phyloP scores from a whole-genome alignment of 1,284 basidiomycete species.

The Trichosporon asahii region DNA sequence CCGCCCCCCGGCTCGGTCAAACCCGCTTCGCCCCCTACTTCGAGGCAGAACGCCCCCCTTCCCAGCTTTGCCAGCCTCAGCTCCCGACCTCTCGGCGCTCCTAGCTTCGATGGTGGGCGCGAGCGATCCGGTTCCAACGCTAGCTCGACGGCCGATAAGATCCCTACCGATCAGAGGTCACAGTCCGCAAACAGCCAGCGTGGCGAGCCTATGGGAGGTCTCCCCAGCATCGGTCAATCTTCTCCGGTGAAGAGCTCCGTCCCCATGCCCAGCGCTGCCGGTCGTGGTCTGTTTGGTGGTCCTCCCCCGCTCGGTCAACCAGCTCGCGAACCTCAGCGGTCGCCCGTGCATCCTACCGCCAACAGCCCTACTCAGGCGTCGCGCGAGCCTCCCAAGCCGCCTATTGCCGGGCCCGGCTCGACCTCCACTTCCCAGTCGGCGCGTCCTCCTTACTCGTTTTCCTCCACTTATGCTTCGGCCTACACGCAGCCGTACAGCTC shows the following conservation, averaged over 20 bases:
- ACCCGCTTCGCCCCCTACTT: conserved; percentile 7
- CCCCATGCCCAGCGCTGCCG: conserved; percentile 11
- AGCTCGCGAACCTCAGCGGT: conserved; percentile 21
- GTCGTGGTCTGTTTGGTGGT: conserved; percentile 19
- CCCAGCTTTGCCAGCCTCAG: conserved; percentile 20
- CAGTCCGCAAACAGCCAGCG: conserved; percentile 22
- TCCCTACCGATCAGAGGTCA: conserved; percentile 17
- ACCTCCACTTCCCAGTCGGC: conserved; percentile 12
- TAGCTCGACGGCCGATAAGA: conserved; percentile 17
- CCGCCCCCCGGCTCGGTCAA: conserved; percentile 10
- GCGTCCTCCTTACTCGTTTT: conserved; percentile 26
- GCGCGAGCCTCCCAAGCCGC: conserved; percentile 14
- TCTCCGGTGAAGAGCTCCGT: conserved; percentile 18
- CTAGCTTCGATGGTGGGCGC: conserved; percentile 16
- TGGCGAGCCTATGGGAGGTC: conserved; percentile 13
- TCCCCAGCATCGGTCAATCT: conserved; percentile 21
- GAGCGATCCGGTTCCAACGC: conserved; percentile 18
- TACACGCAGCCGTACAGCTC: conserved; percentile 26
- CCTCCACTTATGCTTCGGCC: conserved; percentile 25
- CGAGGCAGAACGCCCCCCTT: conserved; percentile 9
- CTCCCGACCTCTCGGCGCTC: conserved; percentile 15
- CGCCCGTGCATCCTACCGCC: conserved; percentile 19
- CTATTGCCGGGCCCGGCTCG: neutral
- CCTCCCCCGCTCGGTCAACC: conserved; percentile 21
- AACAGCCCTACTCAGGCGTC: conserved; percentile 18